phyloP scores from a whole-genome alignment of 1,284 basidiomycete genomes.

The Xanthoconium separans region DNA sequence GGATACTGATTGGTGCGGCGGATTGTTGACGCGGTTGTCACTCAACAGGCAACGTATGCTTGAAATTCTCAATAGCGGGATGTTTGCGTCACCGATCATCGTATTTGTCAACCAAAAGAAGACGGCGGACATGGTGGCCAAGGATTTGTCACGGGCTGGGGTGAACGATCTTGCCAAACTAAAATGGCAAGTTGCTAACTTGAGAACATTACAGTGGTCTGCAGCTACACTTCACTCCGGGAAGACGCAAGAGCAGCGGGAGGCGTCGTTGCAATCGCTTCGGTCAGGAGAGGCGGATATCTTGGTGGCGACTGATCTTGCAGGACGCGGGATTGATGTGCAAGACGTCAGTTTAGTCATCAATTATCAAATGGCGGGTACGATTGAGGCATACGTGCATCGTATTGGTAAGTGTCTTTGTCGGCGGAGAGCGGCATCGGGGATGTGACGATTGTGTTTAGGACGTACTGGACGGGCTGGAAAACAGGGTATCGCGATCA shows the following conservation, averaged over 20 bases:
- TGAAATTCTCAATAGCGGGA: constrained; percentile 86
- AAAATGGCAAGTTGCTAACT: constrained; percentile 7
- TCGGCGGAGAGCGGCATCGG: background rate
- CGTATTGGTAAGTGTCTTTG: constrained; percentile 72
- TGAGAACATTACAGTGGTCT: constrained; percentile 61
- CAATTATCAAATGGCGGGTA: constrained; percentile 96
- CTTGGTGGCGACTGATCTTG: constrained; percentile 95
- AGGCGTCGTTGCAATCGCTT: constrained; percentile 85
- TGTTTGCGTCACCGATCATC: constrained; percentile 90
- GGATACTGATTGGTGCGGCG: background rate
- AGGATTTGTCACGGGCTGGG: constrained; percentile 84
- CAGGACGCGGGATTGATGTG: constrained; percentile 98
- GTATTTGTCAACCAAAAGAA: constrained; percentile 99
- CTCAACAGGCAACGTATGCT: constrained; percentile 72
- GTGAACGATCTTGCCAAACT: constrained; percentile 41
- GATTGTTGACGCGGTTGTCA: constrained; percentile 6
- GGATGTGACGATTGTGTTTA: constrained; percentile 29
- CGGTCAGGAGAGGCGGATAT: constrained; percentile 83
- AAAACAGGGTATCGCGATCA: constrained; percentile 90
- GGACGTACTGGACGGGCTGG: constrained; percentile 97
- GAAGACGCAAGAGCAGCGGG: constrained; percentile 96
- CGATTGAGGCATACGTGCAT: constrained; percentile 97
- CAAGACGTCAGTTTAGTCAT: constrained; percentile 94
- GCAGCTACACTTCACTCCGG: constrained; percentile 93
- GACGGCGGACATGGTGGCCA: constrained; percentile 94